Evolutionary conservation across 1,284 basidiomycete genomes (phyloP), one percentile per base, ranked within the genome.

Genomic region (Boletus mariae): DNA sequence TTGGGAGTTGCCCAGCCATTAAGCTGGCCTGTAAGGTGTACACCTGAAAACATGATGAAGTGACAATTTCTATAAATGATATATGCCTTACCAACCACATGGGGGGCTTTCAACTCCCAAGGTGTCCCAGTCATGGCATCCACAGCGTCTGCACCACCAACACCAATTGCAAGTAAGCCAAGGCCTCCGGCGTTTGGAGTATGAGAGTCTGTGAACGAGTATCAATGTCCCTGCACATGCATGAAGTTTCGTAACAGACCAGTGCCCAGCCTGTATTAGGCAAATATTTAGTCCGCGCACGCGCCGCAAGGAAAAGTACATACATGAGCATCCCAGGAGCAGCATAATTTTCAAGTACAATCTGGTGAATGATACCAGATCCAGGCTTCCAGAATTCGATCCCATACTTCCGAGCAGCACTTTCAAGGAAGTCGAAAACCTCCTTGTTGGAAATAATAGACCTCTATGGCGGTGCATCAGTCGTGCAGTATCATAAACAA

Each of bases 171-270:
- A 56, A 99, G 83, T 80, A 96, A 84, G n/a, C 97, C 97, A 51
- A 99, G 83, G 47, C 97, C 97, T 58, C 95, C 94, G 41, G 97
- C 97, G 70, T 99, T 99, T 8, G 97, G 97, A 5, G 97, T 99
- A 74, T 99, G 97, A 31, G 93, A 96, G 73, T 99, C 97, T 82
- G 76, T 70, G 52, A 15, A 35, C 38, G 51, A n/a, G 1, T 12
- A 31, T 61, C 47, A 60, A 11, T 43, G 15, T 37, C 48, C 45
- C 50, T 31, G 49, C 25, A 3, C 20, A 37, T 12, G 31, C n/a
- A 32, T 23, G 13, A 46, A 43, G 10, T 41, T 43, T 42, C 12
- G 54, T 8, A 35, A 61, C 63, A 49, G 60, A 87, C 87, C 87
- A 64, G 87, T 90, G 49, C 87, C 88, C 32, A 90, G 71, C 87